Percentiles rank a stretch among this genome's conserved stretches.
These are phyloP conservation scores for Cyberlindnera amylophila DNA, from an alignment of 805 yeast species.

Conservation along the genomic window DNA sequence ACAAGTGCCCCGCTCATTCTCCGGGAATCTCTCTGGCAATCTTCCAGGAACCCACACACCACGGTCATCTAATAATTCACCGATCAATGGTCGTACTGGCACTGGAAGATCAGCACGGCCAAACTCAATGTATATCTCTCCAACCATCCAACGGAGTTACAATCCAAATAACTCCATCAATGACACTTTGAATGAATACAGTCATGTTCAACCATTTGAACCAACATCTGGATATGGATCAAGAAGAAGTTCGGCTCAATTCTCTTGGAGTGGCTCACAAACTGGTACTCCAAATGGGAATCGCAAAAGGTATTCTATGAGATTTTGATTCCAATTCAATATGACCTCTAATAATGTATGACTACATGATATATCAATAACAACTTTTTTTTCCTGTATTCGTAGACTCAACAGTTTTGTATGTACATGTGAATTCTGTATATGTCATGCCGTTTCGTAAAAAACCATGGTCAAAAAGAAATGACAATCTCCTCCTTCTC, in stretches of 20 bases:
- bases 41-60: not conserved
- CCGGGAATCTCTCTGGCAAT: slow-evolving; percentile 1
- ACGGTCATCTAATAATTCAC: not conserved
- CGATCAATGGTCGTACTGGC: not conserved
- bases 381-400: not conserved
- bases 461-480: not conserved
- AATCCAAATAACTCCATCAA: not conserved
- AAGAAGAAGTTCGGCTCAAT: slow-evolving; percentile 3
- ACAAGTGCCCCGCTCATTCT: slow-evolving; percentile 17
- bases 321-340: slow-evolving; percentile 15
- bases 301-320: slow-evolving; percentile 24
- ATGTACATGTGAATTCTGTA: slow-evolving; percentile 9
- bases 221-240: not conserved
- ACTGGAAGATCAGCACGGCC: slow-evolving; percentile 4
- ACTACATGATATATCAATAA: too few species aligned
- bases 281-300: slow-evolving; percentile 4
- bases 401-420: slow-evolving; percentile 1
- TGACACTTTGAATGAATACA: slow-evolving; percentile 1
- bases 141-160: not conserved
- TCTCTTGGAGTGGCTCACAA: slow-evolving; percentile 6
- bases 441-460: not conserved
- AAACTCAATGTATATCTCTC: slow-evolving; percentile 8
- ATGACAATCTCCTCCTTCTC: not conserved
- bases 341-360: not conserved
- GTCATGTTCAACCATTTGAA: not conserved